phyloP scores from a whole-genome alignment of 306 rosid genomes.

The Carpinus viminea region DNA sequence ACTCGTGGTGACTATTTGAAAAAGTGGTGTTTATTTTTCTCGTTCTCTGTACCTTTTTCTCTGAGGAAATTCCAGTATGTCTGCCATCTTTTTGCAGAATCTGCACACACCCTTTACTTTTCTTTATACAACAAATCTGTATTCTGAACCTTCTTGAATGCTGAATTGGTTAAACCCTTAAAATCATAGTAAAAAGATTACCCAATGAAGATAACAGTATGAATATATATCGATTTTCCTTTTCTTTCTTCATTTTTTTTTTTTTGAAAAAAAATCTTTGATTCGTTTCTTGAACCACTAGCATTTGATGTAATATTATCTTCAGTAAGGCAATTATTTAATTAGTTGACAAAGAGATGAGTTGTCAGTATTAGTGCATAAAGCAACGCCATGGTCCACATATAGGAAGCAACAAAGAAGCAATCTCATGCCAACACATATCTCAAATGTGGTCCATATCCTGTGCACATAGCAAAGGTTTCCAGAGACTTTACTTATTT shows the following conservation, averaged over 20 bases:
- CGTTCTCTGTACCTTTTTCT: background rate
- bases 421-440: background rate
- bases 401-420: background rate
- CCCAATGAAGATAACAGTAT: too few relatives aligned
- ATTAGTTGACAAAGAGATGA: too few relatives aligned
- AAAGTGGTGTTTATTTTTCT: background rate
- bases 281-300: background rate
- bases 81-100: background rate
- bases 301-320: background rate
- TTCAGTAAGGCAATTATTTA: background rate
- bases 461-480: background rate
- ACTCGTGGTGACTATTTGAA: background rate
- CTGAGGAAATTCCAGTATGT: background rate
- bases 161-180: too few relatives aligned
- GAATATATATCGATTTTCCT: background rate
- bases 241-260: background rate
- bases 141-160: too few relatives aligned
- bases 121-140: too few relatives aligned
- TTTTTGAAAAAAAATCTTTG: too few relatives aligned
- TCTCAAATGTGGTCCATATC: background rate
- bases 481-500: too few relatives aligned
- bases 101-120: too few relatives aligned
- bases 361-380: background rate
- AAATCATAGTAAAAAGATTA: too few relatives aligned
- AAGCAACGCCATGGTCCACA: too few relatives aligned